Evolutionary conservation across 2,329 filamentous ascomycete genomes (phyloP).

Genomic region (Fusarium sp.): DNA sequence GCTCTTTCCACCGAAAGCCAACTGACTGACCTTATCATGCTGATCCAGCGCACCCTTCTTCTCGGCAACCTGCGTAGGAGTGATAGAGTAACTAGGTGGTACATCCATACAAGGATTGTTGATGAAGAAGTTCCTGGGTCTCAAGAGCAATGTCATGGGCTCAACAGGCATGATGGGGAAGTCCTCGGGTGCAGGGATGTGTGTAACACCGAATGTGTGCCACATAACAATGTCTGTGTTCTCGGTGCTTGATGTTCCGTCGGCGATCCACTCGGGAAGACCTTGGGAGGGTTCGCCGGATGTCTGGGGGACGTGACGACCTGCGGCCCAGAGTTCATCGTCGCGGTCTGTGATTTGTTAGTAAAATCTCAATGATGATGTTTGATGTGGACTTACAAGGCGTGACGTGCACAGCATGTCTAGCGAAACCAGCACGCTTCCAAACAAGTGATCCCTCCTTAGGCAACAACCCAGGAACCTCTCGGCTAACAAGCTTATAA

Average conservation of each 20-base stretch:
- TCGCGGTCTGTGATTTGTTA: slow-evolving; percentile 70
- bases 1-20: slow-evolving; percentile 44
- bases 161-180: slow-evolving; percentile 93
- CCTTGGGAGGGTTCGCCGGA: slow-evolving; percentile 81
- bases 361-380: accelerated
- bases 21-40: slow-evolving; percentile 38
- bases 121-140: slow-evolving; percentile 85
- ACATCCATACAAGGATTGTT: slow-evolving; percentile 85
- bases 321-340: slow-evolving; percentile 85
- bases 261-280: slow-evolving; percentile 80
- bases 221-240: slow-evolving; percentile 90
- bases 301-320: slow-evolving; percentile 88
- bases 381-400: slow-evolving; percentile 71
- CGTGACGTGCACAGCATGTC: slow-evolving; percentile 89
- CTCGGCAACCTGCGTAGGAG: slow-evolving; percentile 48
- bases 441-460: slow-evolving; percentile 86
- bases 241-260: slow-evolving; percentile 75
- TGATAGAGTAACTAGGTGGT: slow-evolving; percentile 63
- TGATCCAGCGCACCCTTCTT: slow-evolving; percentile 43
- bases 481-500: slow-evolving; percentile 91
- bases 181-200: slow-evolving; percentile 90
- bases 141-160: slow-evolving; percentile 82
- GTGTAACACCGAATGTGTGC: slow-evolving; percentile 93
- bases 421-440: slow-evolving; percentile 89
- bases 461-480: slow-evolving; percentile 81